Percentiles rank a stretch among this genome's conserved stretches.
Conservation (phyloP, 257 asterid genomes). For the Solanum chmielewskii region DNA sequence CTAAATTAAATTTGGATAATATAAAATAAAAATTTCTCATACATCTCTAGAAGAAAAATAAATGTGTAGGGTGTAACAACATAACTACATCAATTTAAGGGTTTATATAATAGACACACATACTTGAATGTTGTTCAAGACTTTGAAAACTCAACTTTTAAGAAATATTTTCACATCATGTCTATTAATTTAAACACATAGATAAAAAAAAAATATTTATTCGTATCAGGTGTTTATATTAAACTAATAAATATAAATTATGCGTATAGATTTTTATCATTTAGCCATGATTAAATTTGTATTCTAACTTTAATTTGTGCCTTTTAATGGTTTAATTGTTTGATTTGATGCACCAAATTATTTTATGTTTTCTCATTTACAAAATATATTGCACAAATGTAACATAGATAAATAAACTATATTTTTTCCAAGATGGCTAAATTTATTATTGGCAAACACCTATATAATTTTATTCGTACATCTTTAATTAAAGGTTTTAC, state of each 20-base stretch:
- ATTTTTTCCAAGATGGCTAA: not conserved
- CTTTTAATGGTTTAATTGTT: not conserved
- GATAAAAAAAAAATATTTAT: not conserved
- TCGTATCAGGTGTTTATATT: rapidly evolving
- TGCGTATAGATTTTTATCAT: not conserved
- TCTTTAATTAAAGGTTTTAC: not conserved
- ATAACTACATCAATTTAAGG: not conserved
- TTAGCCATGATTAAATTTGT: not conserved
- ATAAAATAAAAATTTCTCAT: not conserved
- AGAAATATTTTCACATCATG: not conserved
- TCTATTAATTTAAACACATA: not conserved
- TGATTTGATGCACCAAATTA: not conserved
- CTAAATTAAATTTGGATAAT: not conserved
- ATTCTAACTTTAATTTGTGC: not conserved
- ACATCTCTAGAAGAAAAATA: not conserved
- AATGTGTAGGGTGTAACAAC: not conserved
- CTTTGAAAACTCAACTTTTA: not conserved
- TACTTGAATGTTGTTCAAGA: not conserved
- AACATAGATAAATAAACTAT: not conserved
- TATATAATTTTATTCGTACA: not conserved
- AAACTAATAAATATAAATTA: not conserved
- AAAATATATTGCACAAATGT: not conserved
- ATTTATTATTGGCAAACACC: not conserved
- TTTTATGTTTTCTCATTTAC: not conserved
- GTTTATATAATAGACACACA: not conserved